Evolutionary conservation across 768 basidiomycete species (phyloP), one percentile per base, ranked within the genome.

Genomic region (Suillus decipiens): DNA sequence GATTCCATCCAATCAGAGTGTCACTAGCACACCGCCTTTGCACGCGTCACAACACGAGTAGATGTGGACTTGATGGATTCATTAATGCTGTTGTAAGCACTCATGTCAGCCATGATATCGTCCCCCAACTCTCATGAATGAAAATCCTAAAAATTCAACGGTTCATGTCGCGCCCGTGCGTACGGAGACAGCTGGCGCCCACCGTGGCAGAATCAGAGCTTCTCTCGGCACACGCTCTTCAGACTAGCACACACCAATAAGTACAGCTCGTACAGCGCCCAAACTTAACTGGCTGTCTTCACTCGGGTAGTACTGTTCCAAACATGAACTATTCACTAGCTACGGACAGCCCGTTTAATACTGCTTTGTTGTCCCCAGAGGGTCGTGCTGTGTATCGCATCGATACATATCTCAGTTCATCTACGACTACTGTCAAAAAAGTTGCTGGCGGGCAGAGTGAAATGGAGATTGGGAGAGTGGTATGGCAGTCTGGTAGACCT

Each of bases 191-290:
- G 50, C 64, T 59, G 68, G 66, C 73, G 74, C 73, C 53, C 71
- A 71, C 22, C 73, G 75, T 76, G 73, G 74, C 70, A 76, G 68
- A 74, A 74, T 70, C 71, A 63, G 66, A 43, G 7, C 70, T 76
- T 76, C 67, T 70, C 73, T 73, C 65, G 74, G 71, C 71, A 60
- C 65, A 60, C 50, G 59, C 70, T 69, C 64, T 51, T 62, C 67
- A 69, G 63, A 57, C 50, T 63, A 19, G 60, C 54, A 61, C 60
- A 63, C 59, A 39, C 47, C 33, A 37, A 48, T 54, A 59, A 51
- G 58, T 65, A 43, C 42, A 66, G 50, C 60, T 66, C 67, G 64
- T 69, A 56, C 61, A 45, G 59, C 63, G 60, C 54, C 22, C 67
- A 64, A 51, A 31, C 28, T 51, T 0, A 51, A 33, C 36, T 54